A percentile compares a stretch with the other conserved stretches of the same genome.
phyloP scores from a whole-genome alignment of 2,329 filamentous ascomycete genomes.

The Colletotrichum navitas region DNA sequence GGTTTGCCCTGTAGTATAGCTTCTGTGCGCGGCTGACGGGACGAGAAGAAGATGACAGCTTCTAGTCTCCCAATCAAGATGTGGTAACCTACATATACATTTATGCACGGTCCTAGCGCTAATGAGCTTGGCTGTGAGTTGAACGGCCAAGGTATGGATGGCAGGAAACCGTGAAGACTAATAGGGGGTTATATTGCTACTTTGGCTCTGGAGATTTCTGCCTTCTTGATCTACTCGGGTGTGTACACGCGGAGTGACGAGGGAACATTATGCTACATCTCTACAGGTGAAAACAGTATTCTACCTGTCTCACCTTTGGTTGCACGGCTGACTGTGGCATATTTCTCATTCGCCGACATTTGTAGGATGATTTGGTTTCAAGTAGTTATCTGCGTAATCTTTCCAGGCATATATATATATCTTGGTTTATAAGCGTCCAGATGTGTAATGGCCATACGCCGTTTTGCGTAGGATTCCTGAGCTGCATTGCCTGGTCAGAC shows the following conservation, averaged over 20 bases:
- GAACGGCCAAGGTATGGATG: background rate
- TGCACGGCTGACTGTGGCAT: background rate
- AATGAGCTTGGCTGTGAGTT: background rate
- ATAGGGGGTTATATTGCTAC: background rate
- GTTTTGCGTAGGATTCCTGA: background rate
- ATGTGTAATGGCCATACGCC: background rate
- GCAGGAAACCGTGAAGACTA: background rate
- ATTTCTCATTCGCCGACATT: background rate
- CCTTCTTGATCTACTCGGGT: background rate
- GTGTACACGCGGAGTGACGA: background rate
- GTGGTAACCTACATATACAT: background rate
- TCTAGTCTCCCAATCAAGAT: background rate
- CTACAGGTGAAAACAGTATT: background rate
- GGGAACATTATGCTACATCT: background rate
- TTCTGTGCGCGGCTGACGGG: background rate
- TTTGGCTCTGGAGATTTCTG: background rate
- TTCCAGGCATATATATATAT: background rate
- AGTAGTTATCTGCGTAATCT: background rate
- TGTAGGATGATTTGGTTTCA: background rate
- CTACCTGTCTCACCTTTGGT: background rate
- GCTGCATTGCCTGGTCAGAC: background rate
- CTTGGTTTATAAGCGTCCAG: background rate
- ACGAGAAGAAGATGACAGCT: background rate
- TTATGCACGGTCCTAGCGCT: background rate
- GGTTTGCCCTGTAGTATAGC: background rate